These are phyloP conservation scores for Chlorella sp. DNA, from an alignment of 139 green algal species.

Conservation along the genomic window DNA sequence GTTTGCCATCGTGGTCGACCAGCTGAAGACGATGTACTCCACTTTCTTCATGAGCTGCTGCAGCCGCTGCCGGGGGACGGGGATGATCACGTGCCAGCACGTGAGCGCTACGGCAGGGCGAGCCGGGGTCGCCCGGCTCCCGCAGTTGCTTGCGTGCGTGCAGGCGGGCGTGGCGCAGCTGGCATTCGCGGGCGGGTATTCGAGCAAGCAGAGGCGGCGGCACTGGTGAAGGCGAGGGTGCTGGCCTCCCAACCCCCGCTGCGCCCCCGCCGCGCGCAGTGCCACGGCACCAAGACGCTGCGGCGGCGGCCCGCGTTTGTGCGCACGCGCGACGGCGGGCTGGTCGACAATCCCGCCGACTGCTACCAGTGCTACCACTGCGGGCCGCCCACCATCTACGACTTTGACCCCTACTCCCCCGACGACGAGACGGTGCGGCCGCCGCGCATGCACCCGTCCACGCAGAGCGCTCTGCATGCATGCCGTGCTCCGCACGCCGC, in stretches of 20 bases:
- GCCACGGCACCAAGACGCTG: conserved; percentile 46
- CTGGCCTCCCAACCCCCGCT: neutral
- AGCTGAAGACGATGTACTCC: conserved; percentile 41
- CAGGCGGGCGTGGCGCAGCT: neutral
- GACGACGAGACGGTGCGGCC: conserved; percentile 4
- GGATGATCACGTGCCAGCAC: conserved; percentile 47
- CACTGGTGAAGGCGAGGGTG: neutral
- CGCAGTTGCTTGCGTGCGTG: too few relatives aligned
- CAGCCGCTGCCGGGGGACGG: conserved; percentile 42
- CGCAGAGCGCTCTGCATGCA: neutral
- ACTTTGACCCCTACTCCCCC: conserved; percentile 20
- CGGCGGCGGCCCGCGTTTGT: conserved; percentile 40
- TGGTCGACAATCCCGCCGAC: conserved; percentile 38
- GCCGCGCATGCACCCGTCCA: neutral
- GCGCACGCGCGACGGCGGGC: conserved; percentile 12
- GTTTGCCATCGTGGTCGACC: conserved; percentile 51
- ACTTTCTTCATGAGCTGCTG: conserved; percentile 41
- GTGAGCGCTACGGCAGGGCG: too few relatives aligned
- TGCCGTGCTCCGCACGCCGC: neutral
- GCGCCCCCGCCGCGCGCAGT: conserved; percentile 8
- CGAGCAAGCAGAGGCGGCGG: too few relatives aligned
- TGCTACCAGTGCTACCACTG: conserved; percentile 49
- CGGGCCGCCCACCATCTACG: conserved; percentile 32
- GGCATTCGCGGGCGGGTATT: too few relatives aligned
- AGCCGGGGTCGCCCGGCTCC: too few relatives aligned